Conservation (phyloP, 192 early-diverging fungal genomes). For the Backusella westeae region DNA sequence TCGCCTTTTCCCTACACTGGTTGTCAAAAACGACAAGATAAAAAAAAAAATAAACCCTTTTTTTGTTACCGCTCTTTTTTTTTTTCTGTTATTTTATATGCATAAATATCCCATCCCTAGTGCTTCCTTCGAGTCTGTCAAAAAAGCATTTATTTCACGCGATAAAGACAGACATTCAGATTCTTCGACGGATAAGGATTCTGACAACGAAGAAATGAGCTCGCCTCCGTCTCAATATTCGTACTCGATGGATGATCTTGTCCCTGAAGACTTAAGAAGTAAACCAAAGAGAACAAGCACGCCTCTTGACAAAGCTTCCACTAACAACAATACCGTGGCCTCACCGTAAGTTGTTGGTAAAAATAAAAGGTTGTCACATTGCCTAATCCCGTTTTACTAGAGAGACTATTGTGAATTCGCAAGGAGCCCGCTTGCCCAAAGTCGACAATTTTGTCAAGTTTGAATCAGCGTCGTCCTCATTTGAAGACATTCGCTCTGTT, state of each 20-base stretch:
- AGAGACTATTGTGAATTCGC: background rate
- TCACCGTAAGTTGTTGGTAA: background rate
- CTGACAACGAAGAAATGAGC: background rate
- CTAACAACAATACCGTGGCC: background rate
- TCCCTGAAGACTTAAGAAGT: background rate
- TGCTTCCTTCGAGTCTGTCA: background rate
- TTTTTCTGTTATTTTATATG: background rate
- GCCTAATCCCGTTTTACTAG: background rate
- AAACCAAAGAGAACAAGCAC: background rate
- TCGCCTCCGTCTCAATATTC: background rate
- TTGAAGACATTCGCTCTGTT: conserved; percentile 8
- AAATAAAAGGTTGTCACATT: background rate
- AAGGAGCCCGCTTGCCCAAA: background rate
- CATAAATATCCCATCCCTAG: background rate
- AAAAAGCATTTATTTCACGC: background rate
- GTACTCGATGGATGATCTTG: background rate
- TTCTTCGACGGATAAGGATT: background rate
- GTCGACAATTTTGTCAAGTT: background rate
- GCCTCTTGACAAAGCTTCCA: background rate
- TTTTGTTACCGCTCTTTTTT: background rate
- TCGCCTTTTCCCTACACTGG: background rate
- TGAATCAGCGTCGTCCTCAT: background rate
- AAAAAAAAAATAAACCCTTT: too few species aligned
- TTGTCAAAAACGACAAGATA: background rate
- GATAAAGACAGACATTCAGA: background rate